Base-by-base conservation (phyloP, 768 basidiomycete species). In the Podaxis sp. region DNA sequence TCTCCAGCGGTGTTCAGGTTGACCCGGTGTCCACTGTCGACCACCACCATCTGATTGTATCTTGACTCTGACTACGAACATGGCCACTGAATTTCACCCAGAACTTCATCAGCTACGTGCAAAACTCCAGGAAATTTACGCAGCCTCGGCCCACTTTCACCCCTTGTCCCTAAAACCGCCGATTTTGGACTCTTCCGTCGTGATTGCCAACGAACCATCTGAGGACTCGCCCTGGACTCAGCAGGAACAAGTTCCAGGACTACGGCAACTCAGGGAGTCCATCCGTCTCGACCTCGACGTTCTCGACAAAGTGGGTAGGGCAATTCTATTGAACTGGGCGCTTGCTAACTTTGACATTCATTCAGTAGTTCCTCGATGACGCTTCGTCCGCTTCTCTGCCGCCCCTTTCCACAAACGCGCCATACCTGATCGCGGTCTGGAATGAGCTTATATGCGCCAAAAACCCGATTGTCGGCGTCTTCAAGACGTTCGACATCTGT, bases 351-450 rank as follows among this genome's bases (percentile, higher is more conserved):
- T 52, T 62, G 52, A 53, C 40, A 64, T 63, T 59, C 49, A 33
- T 76, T 65, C 69, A 88, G 86, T 89, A 90, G 88, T 87, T 87
- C 69, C 80, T 89, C 58, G 76, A 80, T 60, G 74, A 81, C 65
- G 79, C 83, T 6, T 64, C 76, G 28, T 80, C 76, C 44, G 76
- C 68, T 15, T 71, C 77, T n/a, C 73, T 81, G 1, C 82, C 85
- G 0, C 70, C 85, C 3, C 76, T 84, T 22, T 88, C 88, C 0
- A 92, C 88, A 8, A 95, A 95, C 72, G 88, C 92, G 0, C 89
- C 89, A 9, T 92, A 93, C 68, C 79, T 93, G 30, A 77, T 89
- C 12, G 87, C 91, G 0, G 90, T 95, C 0, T 95, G 92, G 92
- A 82, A 89, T 59, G 92, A 95, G 70, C 79, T 93, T 1, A 64